Evolutionary conservation across 2,329 filamentous ascomycete species (phyloP), one percentile per base, ranked within the genome.

Genomic region (Didymella exigua): DNA sequence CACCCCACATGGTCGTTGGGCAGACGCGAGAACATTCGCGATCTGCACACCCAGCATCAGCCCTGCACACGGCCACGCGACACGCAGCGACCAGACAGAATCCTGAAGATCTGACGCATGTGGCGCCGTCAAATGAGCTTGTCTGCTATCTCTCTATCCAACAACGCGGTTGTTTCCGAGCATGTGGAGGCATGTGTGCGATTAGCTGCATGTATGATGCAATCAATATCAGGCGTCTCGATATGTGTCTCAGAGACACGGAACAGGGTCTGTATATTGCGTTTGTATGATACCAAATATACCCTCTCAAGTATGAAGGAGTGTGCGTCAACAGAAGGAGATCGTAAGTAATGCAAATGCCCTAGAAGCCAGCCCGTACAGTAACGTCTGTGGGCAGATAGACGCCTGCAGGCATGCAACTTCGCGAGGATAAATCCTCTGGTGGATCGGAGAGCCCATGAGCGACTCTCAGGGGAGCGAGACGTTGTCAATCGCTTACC

Each of bases 361-460:
- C 52, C 52, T 42, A 55, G 47, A 55, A 55, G 52, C 52, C 52
- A 55, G 52, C 52, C 52, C 52, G 52, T 55, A 55, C 52, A 55
- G 52, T 50, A 55, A 55, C 52, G 52, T 50, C 52, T 55, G 52
- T 46, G 52, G 52, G 52, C 52, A 55, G 24, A 55, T 46, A 55
- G 46, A 55, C 52, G 52, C 50, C 52, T 55, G 52, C 52, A 55
- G 52, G 52, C 52, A 50, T 55, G 52, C 52, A 55, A 50, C 52
- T 55, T 50, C 47, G 54, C 29, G 49, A 54, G 56, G 54, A 49
- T 49, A 37, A 16, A 51, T 45, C 47, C 52, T 55, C 52, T 18
- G 37, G 16, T 40, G 11, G 7, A 19, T 30, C n/a, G 11, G 45
- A 40, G 45, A 49, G 27, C 38, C 51, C 30, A 24, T 23, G 45